These are phyloP conservation scores for Pseudoperonospora humuli DNA, from an alignment of 352 stramenopile species.

Conservation along the genomic window DNA sequence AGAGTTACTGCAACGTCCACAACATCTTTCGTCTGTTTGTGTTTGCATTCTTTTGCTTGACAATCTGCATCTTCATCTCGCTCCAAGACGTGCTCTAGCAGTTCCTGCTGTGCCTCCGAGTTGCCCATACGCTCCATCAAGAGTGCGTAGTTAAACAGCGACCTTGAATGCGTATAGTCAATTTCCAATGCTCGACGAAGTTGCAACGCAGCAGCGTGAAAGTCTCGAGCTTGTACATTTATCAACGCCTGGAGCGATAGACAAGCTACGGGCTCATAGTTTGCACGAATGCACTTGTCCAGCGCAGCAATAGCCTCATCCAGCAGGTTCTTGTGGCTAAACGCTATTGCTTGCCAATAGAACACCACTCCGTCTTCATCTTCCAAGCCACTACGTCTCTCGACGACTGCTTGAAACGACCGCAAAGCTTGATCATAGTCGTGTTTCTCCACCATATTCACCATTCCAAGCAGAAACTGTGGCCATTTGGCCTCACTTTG, in stretches of 20 bases:
- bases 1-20: constrained; percentile 4
- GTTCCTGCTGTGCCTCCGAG: constrained; percentile 40
- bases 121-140: constrained; percentile 47
- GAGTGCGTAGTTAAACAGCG: constrained; percentile 66
- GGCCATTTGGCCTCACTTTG: constrained; percentile 17
- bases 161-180: constrained; percentile 32
- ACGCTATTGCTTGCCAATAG: constrained; percentile 54
- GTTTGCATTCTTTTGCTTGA: constrained; percentile 9
- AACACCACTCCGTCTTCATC: constrained; percentile 14
- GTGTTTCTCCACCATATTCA: constrained; percentile 20
- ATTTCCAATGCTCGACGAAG: constrained; percentile 56
- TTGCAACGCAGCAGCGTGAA: constrained; percentile 29
- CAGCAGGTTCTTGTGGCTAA: constrained; percentile 21
- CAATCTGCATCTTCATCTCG: background rate
- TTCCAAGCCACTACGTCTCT: background rate
- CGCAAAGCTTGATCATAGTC: constrained; percentile 22
- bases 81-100: constrained; percentile 45
- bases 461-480: constrained; percentile 39
- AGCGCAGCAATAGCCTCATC: constrained; percentile 25
- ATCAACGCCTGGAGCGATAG: constrained; percentile 48
- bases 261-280: constrained; percentile 40
- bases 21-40: background rate
- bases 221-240: constrained; percentile 27
- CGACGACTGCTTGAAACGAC: constrained; percentile 23
- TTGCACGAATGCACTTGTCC: constrained; percentile 31